Base-by-base conservation (phyloP, 2,329 filamentous ascomycete genomes). In the Fusarium redolens region DNA sequence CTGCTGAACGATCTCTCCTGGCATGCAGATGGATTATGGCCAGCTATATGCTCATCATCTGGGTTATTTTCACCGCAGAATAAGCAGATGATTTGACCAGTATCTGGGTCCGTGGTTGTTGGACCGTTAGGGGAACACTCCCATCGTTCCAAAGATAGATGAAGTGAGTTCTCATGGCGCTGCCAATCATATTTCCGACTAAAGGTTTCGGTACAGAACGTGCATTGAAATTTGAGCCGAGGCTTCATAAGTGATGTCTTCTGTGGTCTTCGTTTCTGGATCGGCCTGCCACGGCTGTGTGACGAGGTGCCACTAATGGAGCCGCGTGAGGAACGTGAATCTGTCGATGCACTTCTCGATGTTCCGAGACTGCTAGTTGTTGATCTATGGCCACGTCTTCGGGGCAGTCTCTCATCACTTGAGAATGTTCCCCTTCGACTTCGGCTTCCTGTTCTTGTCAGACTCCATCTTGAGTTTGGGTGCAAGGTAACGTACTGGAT, bases 131-230 rank as follows among this genome's bases (percentile, higher is more conserved):
- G 82, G 7, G 79, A 80, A 41, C 81, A 88, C 66, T 82, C 83
- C 87, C 80, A 89, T 55, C 74, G 81, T 78, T 81, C 84, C 0
- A 85, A 85, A 41, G 82, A 86, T 65, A 80, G 80, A 76, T 80
- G 87, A 54, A 83, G 82, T 62, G 83, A 82, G 38, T 83, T 84
- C 61, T 89, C 87, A 70, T 89, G 87, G 8, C 87, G 79, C 37
- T 83, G 82, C 84, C 84, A 85, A 55, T 85, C 84, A 59, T 85
- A 82, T 37, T 84, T 84, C 2, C 82, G 83, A 31, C 80, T 81
- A 64, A 85, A 85, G 1, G 81, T 82, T 47, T 85, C 83, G 0
- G 83, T 84, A 54, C 84, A 85, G 67, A 86, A 86, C 9, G 84
- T 86, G 55, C 84, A 86, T 51, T 85, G 84, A 28, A 80, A 82